These are phyloP conservation scores for Cyclocybe cylindracea DNA, from an alignment of 768 basidiomycete genomes.

Conservation along the genomic window DNA sequence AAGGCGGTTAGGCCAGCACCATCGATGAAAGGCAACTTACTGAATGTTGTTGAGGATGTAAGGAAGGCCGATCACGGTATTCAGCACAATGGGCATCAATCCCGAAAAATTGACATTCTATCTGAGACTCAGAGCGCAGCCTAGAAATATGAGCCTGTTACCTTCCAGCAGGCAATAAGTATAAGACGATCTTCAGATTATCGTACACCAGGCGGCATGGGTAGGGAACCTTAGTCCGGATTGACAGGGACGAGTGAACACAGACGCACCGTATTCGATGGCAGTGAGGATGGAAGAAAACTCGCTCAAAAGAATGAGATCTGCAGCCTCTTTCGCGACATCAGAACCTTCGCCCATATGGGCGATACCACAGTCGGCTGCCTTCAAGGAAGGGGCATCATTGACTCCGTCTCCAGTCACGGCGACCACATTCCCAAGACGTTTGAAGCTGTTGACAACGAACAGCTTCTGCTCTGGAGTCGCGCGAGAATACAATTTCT, in stretches of 20 bases:
- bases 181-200: conserved; percentile 60
- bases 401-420: conserved; percentile 73
- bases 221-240: background rate
- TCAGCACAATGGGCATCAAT: conserved; percentile 59
- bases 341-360: conserved; percentile 52
- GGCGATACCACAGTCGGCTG: conserved; percentile 63
- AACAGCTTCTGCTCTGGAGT: conserved; percentile 66
- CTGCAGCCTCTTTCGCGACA: conserved; percentile 58
- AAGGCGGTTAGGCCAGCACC: background rate
- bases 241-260: background rate
- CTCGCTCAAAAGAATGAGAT: conserved; percentile 64
- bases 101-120: conserved; percentile 50
- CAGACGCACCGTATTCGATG: conserved; percentile 49
- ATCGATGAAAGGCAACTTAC: conserved; percentile 25
- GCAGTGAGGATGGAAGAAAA: conserved; percentile 67
- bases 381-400: conserved; percentile 58
- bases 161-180: conserved; percentile 50
- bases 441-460: conserved; percentile 62
- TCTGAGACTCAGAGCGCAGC: background rate
- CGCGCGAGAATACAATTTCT: conserved; percentile 62
- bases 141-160: conserved; percentile 19
- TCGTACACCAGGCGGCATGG: conserved; percentile 59
- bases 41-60: conserved; percentile 40
- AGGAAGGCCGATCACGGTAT: conserved; percentile 38
- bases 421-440: conserved; percentile 51